Base-by-base conservation (phyloP, 164 flowering plant genomes). In the Nymphaea thermarum region DNA sequence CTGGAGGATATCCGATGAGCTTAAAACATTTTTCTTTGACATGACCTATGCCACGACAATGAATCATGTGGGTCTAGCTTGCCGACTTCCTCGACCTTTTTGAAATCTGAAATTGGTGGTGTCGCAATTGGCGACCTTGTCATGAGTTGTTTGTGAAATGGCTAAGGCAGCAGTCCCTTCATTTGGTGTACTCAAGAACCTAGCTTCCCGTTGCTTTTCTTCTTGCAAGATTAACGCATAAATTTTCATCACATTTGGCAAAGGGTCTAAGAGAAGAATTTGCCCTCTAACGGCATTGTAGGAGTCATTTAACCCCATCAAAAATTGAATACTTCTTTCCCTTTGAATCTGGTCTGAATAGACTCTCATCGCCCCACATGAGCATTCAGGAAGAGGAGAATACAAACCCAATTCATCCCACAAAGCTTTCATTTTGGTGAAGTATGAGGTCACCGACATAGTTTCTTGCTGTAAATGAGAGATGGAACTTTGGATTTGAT, bases 351-450 rank as follows among this genome's bases (percentile, higher is more conserved):
- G 43, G 44, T 64, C 0, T 5, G 43, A 2, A 42, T 25, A 7
- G 43, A 43, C 25, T 16, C 42, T 64, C 43, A 43, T 43, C 2
- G 66, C 43, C 6, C 66, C 66, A 41, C 43, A 64, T 1, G 43
- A 64, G 42, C 66, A 64, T 5, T 6, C 12, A 6, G 4, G 4
- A 8, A 36, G 42, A 7, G 66, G 6, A 18, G 15, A 4, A 64
- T 64, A 41, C 1, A 1, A 11, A 0, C 4, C 11, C 12, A 57
- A 25, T 43, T 67, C 69, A 6, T 67, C 69, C 63, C 45, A 67
- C 42, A 42, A 67, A 12, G 18, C 16, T 1, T 64, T 64, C 6
- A 67, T n/a, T n/a, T 57, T 67, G 3, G 69, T 67, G 63, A 55
- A 59, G 41, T 67, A 67, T 41, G 17, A 4, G 2, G 42, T 36